A percentile compares a stretch with the other conserved stretches of the same genome.
These are phyloP conservation scores for Talaromyces nanjingensis DNA, from an alignment of 495 filamentous ascomycete species.

Conservation along the genomic window DNA sequence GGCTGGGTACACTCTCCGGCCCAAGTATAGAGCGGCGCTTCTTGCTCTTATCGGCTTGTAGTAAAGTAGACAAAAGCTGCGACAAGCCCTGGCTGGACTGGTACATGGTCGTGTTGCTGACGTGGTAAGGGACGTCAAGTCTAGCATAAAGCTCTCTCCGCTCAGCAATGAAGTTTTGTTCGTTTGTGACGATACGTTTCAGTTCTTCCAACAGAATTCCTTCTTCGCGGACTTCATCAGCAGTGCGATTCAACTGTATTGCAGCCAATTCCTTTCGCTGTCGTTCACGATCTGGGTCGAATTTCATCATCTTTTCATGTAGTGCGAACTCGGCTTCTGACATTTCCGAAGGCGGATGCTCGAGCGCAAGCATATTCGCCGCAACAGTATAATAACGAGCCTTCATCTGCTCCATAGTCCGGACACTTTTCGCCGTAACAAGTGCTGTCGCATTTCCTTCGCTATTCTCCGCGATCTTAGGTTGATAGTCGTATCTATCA, in stretches of 20 bases:
- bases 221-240: constrained; percentile 85
- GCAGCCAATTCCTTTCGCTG: constrained; percentile 79
- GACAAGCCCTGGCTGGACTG: constrained; percentile 71
- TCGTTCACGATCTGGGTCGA: constrained; percentile 68
- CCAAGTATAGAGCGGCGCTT: constrained; percentile 65
- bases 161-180: constrained; percentile 76
- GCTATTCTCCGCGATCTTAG: constrained; percentile 28
- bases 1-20: constrained; percentile 42
- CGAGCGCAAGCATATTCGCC: constrained; percentile 74
- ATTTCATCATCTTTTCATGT: constrained; percentile 79
- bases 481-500: constrained; percentile 81
- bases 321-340: constrained; percentile 68
- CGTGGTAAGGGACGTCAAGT: constrained; percentile 69
- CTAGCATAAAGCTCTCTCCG: constrained; percentile 84
- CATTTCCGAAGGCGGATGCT: constrained; percentile 80
- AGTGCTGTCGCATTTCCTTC: constrained; percentile 33
- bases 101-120: constrained; percentile 61
- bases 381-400: constrained; percentile 81
- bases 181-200: constrained; percentile 76
- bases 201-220: constrained; percentile 81
- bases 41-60: constrained; percentile 76
- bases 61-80: constrained; percentile 70
- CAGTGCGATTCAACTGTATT: constrained; percentile 67
- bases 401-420: constrained; percentile 87
- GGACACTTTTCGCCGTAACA: constrained; percentile 32